Conservation (phyloP, 2,329 filamentous ascomycete genomes). For the Ophiostoma angusticollis region DNA sequence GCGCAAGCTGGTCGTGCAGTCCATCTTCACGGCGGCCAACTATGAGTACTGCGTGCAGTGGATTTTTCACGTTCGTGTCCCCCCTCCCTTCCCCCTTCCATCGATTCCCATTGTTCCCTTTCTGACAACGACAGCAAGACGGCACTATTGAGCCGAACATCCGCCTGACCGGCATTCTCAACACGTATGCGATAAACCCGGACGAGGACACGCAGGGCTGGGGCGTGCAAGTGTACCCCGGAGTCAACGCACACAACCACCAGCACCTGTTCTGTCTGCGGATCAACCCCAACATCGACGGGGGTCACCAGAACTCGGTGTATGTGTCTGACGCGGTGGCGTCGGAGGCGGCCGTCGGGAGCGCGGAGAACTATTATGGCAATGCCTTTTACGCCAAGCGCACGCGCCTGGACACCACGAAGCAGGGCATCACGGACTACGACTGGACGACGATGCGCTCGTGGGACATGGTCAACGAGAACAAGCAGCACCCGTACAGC, state of each 20-base stretch:
- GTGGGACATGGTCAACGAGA: slow-evolving; percentile 84
- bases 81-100: no score
- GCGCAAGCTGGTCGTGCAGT: slow-evolving; percentile 74
- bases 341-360: slow-evolving; percentile 63
- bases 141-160: slow-evolving; percentile 87
- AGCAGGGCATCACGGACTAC: slow-evolving; percentile 63
- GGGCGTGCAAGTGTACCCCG: slow-evolving; percentile 84
- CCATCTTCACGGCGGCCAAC: slow-evolving; percentile 90
- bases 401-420: slow-evolving; percentile 62
- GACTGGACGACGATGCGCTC: slow-evolving; percentile 65
- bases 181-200: slow-evolving; percentile 72
- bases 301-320: slow-evolving; percentile 70
- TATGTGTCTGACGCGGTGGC: slow-evolving; percentile 68
- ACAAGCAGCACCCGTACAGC: slow-evolving; percentile 72
- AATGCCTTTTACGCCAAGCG: slow-evolving; percentile 83
- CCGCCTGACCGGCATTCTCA: slow-evolving; percentile 82
- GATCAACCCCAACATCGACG: slow-evolving; percentile 77
- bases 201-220: slow-evolving; percentile 74
- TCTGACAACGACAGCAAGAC: no score
- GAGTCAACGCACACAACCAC: slow-evolving; percentile 91
- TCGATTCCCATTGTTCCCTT: no score
- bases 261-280: slow-evolving; percentile 91
- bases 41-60: slow-evolving; percentile 60
- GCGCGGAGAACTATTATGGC: slow-evolving; percentile 71
- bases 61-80: slow-evolving; percentile 22